These are phyloP conservation scores for Neoscytalidium dimidiatum DNA, from an alignment of 2,329 filamentous ascomycete species.

Conservation along the genomic window DNA sequence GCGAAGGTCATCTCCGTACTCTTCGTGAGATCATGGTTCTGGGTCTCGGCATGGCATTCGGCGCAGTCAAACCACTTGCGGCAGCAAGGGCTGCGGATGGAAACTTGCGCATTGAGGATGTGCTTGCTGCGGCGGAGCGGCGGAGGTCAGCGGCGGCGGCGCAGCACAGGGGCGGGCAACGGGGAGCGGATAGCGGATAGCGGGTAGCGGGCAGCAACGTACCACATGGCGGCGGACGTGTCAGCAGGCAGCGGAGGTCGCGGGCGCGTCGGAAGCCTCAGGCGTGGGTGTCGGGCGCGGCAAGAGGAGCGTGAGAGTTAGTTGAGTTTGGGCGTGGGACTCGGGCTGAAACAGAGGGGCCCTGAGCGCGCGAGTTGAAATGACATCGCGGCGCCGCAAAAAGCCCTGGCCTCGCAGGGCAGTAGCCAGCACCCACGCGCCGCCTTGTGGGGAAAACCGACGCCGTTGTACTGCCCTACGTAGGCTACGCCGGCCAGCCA, in stretches of 20 bases:
- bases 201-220: conserved; percentile 12
- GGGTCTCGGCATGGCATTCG: conserved; percentile 84
- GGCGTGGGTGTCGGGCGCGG: not conserved
- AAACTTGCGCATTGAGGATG: conserved; percentile 94
- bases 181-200: too few relatives aligned
- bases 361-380: not conserved
- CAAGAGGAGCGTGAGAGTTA: not conserved
- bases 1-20: conserved; percentile 88
- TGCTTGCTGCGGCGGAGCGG: conserved; percentile 71
- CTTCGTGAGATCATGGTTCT: conserved; percentile 75
- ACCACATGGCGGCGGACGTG: conserved; percentile 31
- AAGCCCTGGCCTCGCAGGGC: conserved; percentile 3
- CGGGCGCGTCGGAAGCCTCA: conserved; percentile 2
- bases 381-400: conserved; percentile 16
- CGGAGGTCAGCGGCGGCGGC: conserved; percentile 9
- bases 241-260: not conserved
- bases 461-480: conserved; percentile 14
- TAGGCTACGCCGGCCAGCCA: not conserved
- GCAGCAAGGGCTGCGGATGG: conserved; percentile 95
- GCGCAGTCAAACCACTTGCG: conserved; percentile 99
- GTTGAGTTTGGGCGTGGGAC: not conserved
- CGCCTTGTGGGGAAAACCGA: conserved; percentile 10
- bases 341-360: conserved; percentile 7
- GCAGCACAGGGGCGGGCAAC: conserved; percentile 1
- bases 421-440: conserved; percentile 8